A percentile compares a stretch with the other conserved stretches of the same genome.
phyloP scores from a whole-genome alignment of 345 rosid species.

The Noccaea bulbosa region DNA sequence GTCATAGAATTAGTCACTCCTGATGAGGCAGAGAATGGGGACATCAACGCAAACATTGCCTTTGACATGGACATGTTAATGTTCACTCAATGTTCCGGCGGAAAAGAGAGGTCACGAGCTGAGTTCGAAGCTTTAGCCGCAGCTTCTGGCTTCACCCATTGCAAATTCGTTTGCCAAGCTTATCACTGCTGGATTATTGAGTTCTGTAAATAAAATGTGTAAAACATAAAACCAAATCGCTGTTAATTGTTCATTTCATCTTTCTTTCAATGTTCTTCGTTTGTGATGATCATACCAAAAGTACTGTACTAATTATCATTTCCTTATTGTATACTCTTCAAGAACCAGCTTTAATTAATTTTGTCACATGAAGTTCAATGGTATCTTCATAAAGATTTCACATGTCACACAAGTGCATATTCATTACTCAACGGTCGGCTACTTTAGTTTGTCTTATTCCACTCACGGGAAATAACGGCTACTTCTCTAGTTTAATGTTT shows the following conservation, averaged over 20 bases:
- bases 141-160: constrained; percentile 49
- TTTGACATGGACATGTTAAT: constrained; percentile 50
- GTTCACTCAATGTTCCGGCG: constrained; percentile 51
- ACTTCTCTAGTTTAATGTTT: constrained; percentile 24
- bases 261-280: background rate
- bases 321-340: background rate
- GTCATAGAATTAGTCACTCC: constrained; percentile 51
- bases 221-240: background rate
- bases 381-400: background rate
- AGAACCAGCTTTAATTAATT: background rate
- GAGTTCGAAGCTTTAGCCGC: constrained; percentile 53
- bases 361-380: constrained; percentile 19
- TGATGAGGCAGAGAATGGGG: constrained; percentile 30
- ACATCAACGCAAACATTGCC: constrained; percentile 45
- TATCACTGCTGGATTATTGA: constrained; percentile 41
- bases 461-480: constrained; percentile 34
- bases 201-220: constrained; percentile 23
- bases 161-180: constrained; percentile 33
- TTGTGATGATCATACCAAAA: background rate
- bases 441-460: background rate
- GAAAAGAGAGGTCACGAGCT: constrained; percentile 51
- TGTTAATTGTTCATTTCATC: constrained; percentile 4
- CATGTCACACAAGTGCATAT: constrained; percentile 14
- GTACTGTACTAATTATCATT: background rate
- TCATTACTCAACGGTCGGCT: constrained; percentile 37